phyloP scores from a whole-genome alignment of 306 rosid genomes.

The Quillaja saponaria region DNA sequence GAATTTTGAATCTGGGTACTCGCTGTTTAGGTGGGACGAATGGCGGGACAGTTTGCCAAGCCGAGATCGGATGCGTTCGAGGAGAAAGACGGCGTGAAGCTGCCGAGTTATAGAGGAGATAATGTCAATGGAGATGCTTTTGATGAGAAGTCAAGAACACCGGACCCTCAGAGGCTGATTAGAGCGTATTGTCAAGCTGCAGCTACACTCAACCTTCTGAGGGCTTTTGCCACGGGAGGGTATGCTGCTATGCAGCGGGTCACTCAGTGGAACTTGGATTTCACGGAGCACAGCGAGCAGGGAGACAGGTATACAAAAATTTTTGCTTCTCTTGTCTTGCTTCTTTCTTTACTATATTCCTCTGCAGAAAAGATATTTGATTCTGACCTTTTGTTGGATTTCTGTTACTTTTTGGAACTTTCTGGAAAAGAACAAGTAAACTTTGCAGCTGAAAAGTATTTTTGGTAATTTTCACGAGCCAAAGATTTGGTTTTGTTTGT shows the following conservation, averaged over 20 bases:
- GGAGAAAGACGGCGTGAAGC: slow-evolving; percentile 87
- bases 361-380: background rate
- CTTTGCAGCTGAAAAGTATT: background rate
- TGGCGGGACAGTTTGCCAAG: slow-evolving; percentile 99
- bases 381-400: background rate
- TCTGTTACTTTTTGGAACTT: slow-evolving; percentile 4
- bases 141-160: slow-evolving; percentile 73
- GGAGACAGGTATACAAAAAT: slow-evolving; percentile 69
- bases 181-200: slow-evolving; percentile 97
- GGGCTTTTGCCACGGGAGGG: slow-evolving; percentile 96
- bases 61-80: slow-evolving; percentile 94
- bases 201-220: slow-evolving; percentile 83
- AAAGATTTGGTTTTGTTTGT: background rate
- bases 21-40: slow-evolving; percentile 76
- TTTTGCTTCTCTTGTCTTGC: background rate
- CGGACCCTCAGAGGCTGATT: slow-evolving; percentile 95
- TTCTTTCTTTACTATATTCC: background rate
- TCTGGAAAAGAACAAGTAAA: background rate
- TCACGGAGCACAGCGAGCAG: slow-evolving; percentile 88
- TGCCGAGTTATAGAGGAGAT: slow-evolving; percentile 98
- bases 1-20: slow-evolving; percentile 21
- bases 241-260: slow-evolving; percentile 99
- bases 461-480: background rate
- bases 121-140: slow-evolving; percentile 92
- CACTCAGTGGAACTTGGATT: slow-evolving; percentile 96